These are phyloP conservation scores for Moesziomyces aphidis DNA, from an alignment of 1,284 basidiomycete species.

Conservation along the genomic window DNA sequence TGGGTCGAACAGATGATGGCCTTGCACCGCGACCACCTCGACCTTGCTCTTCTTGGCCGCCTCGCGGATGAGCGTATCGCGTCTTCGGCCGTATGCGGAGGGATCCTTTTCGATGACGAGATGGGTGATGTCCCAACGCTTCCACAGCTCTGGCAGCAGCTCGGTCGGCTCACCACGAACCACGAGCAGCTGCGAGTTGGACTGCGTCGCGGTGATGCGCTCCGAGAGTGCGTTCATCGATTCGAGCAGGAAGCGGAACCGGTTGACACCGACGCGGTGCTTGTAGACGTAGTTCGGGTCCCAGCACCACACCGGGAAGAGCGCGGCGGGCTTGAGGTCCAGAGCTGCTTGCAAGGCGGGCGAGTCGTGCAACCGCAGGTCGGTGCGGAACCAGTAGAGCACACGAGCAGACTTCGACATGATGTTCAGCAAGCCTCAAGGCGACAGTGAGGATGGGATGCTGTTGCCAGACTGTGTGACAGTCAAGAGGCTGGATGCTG, in stretches of 20 bases:
- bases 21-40: constrained; percentile 48
- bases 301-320: constrained; percentile 70
- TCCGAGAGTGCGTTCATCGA: constrained; percentile 70
- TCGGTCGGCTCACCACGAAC: constrained; percentile 71
- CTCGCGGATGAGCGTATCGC: constrained; percentile 41
- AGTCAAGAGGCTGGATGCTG: neutral
- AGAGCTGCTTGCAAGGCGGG: constrained; percentile 70
- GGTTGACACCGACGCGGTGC: constrained; percentile 71
- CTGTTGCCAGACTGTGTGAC: neutral
- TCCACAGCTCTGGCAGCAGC: constrained; percentile 70
- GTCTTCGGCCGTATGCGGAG: constrained; percentile 41
- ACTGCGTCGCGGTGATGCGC: constrained; percentile 68
- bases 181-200: constrained; percentile 70
- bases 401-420: constrained; percentile 62
- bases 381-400: constrained; percentile 72
- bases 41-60: constrained; percentile 48
- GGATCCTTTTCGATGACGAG: constrained; percentile 68
- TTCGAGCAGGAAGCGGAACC: constrained; percentile 71
- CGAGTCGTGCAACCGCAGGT: constrained; percentile 72
- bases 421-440: neutral
- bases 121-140: constrained; percentile 71
- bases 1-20: constrained; percentile 54
- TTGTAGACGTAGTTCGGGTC: constrained; percentile 69
- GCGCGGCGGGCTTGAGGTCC: constrained; percentile 68
- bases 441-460: neutral